Conservation (phyloP, 1,284 basidiomycete genomes). For the Tranzscheliella williamsii region DNA sequence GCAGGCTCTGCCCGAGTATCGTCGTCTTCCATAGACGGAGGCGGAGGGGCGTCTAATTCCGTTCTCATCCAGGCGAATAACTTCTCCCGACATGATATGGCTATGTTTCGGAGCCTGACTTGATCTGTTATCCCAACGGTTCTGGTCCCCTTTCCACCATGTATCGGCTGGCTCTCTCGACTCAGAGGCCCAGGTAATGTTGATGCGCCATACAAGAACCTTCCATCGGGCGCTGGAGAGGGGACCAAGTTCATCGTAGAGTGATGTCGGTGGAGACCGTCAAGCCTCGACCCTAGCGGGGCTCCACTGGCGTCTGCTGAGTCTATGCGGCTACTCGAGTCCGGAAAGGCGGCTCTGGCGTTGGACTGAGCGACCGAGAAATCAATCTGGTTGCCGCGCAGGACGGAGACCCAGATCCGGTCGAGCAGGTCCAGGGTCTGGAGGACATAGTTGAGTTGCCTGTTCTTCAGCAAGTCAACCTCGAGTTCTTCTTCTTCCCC, state of each 20-base stretch:
- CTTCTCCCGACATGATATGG: conserved; percentile 40
- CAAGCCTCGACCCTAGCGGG: background rate
- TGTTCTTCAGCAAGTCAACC: background rate
- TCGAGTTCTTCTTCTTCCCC: conserved; percentile 5
- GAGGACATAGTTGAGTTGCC: conserved; percentile 36
- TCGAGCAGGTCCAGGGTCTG: conserved; percentile 47
- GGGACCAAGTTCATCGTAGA: conserved; percentile 14
- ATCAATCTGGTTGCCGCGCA: conserved; percentile 37
- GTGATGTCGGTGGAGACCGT: background rate
- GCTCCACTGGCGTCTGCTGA: background rate
- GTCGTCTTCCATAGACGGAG: conserved; percentile 39
- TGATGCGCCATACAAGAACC: conserved; percentile 5
- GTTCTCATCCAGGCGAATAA: conserved; percentile 54
- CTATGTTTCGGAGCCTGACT: conserved; percentile 51
- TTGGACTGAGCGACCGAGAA: conserved; percentile 21
- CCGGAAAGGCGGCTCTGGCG: conserved; percentile 16
- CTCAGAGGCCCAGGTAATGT: background rate
- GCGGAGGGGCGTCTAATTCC: conserved; percentile 37
- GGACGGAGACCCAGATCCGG: conserved; percentile 45
- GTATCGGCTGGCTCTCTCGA: conserved; percentile 27
- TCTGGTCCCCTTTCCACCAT: conserved; percentile 30
- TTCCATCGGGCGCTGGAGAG: conserved; percentile 26
- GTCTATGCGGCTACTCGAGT: conserved; percentile 2
- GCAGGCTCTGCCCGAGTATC: conserved; percentile 9
- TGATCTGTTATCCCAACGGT: conserved; percentile 47